Percentiles rank a stretch among this genome's conserved stretches.
Evolutionary conservation across 2,329 filamentous ascomycete species (phyloP).

Genomic region (Pseudogymnoascus destructans): DNA sequence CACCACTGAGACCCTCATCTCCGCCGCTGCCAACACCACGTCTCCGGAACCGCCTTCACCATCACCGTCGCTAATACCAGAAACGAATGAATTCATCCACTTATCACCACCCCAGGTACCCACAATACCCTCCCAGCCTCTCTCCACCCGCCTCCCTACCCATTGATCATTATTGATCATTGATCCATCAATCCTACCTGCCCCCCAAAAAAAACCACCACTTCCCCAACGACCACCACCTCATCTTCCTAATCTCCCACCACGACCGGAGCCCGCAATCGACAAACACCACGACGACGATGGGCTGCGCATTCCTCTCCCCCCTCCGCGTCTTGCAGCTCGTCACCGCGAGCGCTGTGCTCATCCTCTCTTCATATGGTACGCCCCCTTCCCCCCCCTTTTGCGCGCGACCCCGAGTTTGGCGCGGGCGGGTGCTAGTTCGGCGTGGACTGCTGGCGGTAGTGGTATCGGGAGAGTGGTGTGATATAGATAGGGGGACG

Average conservation of each 20-base stretch:
- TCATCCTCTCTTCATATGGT: constrained; percentile 39
- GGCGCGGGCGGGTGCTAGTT: neutral
- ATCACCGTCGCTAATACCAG: no score
- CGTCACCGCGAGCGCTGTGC: constrained; percentile 32
- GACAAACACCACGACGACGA: neutral
- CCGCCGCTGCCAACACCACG: no score
- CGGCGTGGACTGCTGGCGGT: constrained; percentile 15
- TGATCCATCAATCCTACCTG: no score
- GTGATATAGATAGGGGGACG: neutral
- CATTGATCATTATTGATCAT: no score
- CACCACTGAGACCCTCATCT: no score
- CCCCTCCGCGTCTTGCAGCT: constrained; percentile 35
- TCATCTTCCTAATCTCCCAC: no score
- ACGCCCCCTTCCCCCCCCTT: no score
- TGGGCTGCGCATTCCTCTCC: neutral
- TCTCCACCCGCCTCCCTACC: neutral
- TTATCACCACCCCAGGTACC: neutral
- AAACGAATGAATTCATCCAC: no score
- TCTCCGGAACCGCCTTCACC: no score
- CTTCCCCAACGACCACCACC: neutral
- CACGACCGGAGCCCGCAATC: neutral
- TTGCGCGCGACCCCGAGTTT: neutral
- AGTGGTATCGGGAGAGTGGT: neutral
- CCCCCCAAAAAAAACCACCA: neutral
- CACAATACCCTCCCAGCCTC: neutral